Conservation (phyloP, 164 flowering plant species). For the Piper betle region DNA sequence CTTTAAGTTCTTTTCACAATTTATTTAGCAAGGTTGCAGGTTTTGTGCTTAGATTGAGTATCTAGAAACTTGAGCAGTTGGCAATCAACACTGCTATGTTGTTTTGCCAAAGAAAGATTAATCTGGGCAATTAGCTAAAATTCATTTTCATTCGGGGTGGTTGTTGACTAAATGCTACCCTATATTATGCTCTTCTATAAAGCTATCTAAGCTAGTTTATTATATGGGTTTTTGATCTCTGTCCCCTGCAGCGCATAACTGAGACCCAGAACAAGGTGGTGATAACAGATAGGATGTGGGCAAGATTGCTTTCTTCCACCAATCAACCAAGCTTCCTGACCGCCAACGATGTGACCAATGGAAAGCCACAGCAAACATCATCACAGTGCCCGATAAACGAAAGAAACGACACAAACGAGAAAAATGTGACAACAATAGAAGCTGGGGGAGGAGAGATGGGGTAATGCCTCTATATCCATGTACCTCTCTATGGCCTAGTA, state of each 20-base stretch:
- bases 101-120: too few relatives aligned
- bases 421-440: not conserved
- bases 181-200: too few relatives aligned
- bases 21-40: too few relatives aligned
- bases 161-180: too few relatives aligned
- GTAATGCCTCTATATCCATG: not conserved
- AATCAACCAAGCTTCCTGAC: constrained; percentile 76
- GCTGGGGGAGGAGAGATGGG: not conserved
- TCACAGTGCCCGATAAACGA: constrained; percentile 9
- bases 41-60: too few relatives aligned
- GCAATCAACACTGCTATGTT: too few relatives aligned
- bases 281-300: constrained; percentile 97
- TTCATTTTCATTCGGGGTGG: too few relatives aligned
- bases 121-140: too few relatives aligned
- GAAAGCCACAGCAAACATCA: constrained; percentile 15
- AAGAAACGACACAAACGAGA: not conserved
- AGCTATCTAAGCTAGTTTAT: not conserved
- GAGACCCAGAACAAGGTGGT: constrained; percentile 66
- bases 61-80: too few relatives aligned
- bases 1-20: too few relatives aligned
- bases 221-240: not conserved
- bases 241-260: constrained; percentile 46
- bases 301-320: constrained; percentile 82
- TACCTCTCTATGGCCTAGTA: not conserved
- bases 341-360: constrained; percentile 30